Evolutionary conservation across 768 basidiomycete species (phyloP), one percentile per base, ranked within the genome.

Genomic region (Lyophyllum decastes): DNA sequence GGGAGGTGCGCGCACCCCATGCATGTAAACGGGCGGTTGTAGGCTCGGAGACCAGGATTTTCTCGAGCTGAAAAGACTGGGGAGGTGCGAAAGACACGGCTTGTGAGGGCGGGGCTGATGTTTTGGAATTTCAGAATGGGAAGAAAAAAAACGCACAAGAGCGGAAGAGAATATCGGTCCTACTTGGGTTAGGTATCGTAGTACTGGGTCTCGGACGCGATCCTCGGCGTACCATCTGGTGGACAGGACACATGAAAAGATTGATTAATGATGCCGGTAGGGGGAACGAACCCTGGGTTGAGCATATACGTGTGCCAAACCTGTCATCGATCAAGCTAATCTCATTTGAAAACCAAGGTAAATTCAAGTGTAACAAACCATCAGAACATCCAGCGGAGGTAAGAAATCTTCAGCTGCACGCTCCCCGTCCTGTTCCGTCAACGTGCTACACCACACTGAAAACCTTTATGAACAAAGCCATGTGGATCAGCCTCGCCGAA

Each of bases 371-470:
- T 5, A 10, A 4, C 50, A 25, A 51, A 73, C 74, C 76, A 77
- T 76, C 2, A 77, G 44, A 8, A 76, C 73, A 59, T 77, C 76
- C 6, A 73, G 19, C 0, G 76, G 76, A 1, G 76, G 76, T 17
- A 76, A 55, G 12, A 66, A 57, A 9, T 65, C 64, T n/a, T 59
- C 54, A 30, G 55, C 40, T 14, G 53, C 49, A 14, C 34, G 38
- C 11, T 10, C 25, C 0, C 50, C 27, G 47, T 71, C 66, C 1
- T 33, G n/a, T 1, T 16, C 25, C 4, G 5, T 40, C 33, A 59
- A 25, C 4, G 34, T 44, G 10, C 50, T 10, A 22, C 53, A 54
- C 58, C 58, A 59, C 19, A 24, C 6, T 11, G 40, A 21, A 41
- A 59, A 59, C 11, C 58, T 59, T 30, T 10, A 14, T 10, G n/a